A percentile compares a stretch with the other conserved stretches of the same genome.
Conservation (phyloP, 495 filamentous ascomycete genomes). For the Cryomyces antarcticus region DNA sequence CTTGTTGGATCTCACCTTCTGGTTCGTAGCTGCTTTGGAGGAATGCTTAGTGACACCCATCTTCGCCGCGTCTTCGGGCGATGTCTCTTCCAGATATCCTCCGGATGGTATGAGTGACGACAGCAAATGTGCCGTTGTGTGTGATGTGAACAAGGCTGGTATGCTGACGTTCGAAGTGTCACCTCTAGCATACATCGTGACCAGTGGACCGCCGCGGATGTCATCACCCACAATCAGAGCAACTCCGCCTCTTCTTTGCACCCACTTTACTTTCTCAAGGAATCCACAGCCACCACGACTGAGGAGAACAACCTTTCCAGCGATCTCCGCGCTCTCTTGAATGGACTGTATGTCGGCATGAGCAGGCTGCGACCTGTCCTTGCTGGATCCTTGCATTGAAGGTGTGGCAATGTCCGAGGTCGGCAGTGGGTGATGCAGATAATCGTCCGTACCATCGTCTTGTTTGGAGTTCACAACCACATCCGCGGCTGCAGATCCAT, state of each 20-base stretch:
- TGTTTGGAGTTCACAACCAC: not conserved
- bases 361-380: constrained; percentile 21
- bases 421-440: constrained; percentile 52
- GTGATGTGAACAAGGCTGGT: constrained; percentile 81
- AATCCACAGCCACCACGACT: constrained; percentile 92
- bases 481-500: not conserved
- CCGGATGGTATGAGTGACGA: constrained; percentile 70
- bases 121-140: constrained; percentile 83
- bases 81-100: constrained; percentile 32
- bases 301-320: constrained; percentile 75
- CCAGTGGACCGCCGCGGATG: constrained; percentile 58
- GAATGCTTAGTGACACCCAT: constrained; percentile 3
- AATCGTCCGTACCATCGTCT: constrained; percentile 74
- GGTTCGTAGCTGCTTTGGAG: constrained; percentile 2
- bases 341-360: constrained; percentile 92
- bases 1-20: constrained; percentile 2
- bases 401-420: constrained; percentile 26
- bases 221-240: constrained; percentile 92
- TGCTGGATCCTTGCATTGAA: constrained; percentile 6
- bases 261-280: constrained; percentile 92
- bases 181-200: constrained; percentile 92
- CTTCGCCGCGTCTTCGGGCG: constrained; percentile 26
- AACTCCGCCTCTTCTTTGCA: constrained; percentile 68
- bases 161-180: constrained; percentile 91
- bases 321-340: constrained; percentile 86